A percentile compares a stretch with the other conserved stretches of the same genome.
Conservation (phyloP, 768 basidiomycete species). For the Mycena olivaceomarginata region DNA sequence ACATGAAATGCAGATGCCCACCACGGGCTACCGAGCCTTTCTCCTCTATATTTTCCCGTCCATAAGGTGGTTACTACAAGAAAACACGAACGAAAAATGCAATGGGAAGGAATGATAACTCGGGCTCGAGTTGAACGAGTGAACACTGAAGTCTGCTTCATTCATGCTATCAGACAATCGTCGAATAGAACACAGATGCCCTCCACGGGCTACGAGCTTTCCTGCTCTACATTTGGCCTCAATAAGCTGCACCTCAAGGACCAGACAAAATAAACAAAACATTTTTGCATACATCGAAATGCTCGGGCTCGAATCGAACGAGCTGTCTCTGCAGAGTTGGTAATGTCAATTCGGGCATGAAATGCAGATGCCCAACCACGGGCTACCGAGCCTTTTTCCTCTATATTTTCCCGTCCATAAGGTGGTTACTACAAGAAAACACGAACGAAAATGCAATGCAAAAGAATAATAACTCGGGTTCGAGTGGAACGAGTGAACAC, state of each 20-base stretch:
- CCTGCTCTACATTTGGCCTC: not conserved
- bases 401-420: not conserved
- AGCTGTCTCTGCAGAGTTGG: not conserved
- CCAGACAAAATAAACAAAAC: too few relatives aligned
- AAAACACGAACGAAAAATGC: too few relatives aligned
- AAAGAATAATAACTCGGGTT: not conserved
- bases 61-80: too few relatives aligned
- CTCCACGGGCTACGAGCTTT: too few relatives aligned
- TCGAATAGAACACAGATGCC: too few relatives aligned
- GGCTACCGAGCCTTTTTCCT: not conserved
- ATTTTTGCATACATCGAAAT: too few relatives aligned
- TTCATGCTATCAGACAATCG: not conserved
- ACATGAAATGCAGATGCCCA: not conserved
- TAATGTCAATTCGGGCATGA: too few relatives aligned
- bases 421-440: not conserved
- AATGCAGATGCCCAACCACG: not conserved
- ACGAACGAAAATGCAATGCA: not conserved
- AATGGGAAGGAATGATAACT: too few relatives aligned
- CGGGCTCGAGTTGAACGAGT: too few relatives aligned
- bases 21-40: not conserved
- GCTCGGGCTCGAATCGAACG: too few relatives aligned
- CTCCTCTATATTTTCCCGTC: too few relatives aligned
- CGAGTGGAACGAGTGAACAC: conserved; percentile 1
- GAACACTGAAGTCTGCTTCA: not conserved
- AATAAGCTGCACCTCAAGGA: too few relatives aligned